Conservation (phyloP, 371 early-diverging fungal genomes). For the Funneliformis caledonium region DNA sequence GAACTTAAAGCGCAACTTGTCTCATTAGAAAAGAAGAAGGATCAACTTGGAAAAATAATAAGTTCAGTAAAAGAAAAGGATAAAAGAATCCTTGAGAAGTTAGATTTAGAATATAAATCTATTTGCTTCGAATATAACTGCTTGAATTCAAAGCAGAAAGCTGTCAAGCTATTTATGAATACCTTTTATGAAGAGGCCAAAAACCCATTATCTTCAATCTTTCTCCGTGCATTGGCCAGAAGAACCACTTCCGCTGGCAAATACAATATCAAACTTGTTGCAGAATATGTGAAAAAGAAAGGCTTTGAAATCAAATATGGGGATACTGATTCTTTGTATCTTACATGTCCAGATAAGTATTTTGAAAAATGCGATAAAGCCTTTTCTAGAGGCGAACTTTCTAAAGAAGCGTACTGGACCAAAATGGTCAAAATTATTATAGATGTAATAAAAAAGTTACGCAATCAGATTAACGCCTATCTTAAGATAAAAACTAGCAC, state of each 20-base stretch:
- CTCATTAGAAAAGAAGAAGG: too few species aligned
- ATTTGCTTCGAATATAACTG: too few species aligned
- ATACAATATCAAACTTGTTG: conserved; percentile 30
- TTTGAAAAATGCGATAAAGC: too few species aligned
- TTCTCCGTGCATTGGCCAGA: background rate
- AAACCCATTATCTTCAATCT: conserved; percentile 23
- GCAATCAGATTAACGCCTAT: background rate
- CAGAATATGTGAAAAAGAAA: conserved; percentile 11
- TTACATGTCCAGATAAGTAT: conserved; percentile 16
- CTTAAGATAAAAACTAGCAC: background rate
- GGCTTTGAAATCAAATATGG: background rate
- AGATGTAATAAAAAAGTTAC: background rate
- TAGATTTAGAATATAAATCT: too few species aligned
- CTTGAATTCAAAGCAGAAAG: background rate
- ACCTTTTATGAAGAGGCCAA: conserved; percentile 25
- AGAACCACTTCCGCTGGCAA: conserved; percentile 18
- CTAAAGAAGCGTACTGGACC: too few species aligned
- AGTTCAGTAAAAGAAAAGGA: too few species aligned
- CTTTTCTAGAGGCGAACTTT: too few species aligned
- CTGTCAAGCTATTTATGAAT: conserved; percentile 32
- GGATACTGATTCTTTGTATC: conserved; percentile 22
- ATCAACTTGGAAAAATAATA: too few species aligned
- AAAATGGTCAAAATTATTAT: too few species aligned
- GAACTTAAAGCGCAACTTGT: background rate
- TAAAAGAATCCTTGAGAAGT: too few species aligned